phyloP scores from a whole-genome alignment of 257 asterid species.

The Echites panduratus region DNA sequence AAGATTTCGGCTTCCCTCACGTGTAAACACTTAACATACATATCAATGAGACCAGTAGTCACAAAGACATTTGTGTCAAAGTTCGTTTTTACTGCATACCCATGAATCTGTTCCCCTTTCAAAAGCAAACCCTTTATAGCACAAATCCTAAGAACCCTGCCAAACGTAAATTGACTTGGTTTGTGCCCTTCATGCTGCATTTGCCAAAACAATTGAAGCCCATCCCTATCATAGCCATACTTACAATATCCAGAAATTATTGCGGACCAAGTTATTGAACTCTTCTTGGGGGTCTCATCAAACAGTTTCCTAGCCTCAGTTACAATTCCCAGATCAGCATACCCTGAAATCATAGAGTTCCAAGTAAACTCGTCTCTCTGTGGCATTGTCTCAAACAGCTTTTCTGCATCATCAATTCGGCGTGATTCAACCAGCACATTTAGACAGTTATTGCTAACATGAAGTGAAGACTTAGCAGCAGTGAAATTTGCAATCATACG shows the following conservation, averaged over 20 bases:
- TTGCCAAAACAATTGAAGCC: conserved; percentile 48
- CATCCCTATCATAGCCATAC: conserved; percentile 50
- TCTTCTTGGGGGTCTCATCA: conserved; percentile 37
- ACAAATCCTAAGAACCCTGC: conserved; percentile 65
- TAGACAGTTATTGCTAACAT: conserved; percentile 34
- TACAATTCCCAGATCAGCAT: conserved; percentile 54
- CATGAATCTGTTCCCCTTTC: conserved; percentile 60
- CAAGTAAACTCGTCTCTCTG: conserved; percentile 59
- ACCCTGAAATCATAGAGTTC: conserved; percentile 65
- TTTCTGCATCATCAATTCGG: conserved; percentile 50
- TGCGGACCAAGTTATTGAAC: conserved; percentile 68
- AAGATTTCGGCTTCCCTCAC: conserved; percentile 55
- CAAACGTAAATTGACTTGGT: conserved; percentile 62
- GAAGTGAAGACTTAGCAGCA: conserved; percentile 12
- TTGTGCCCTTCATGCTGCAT: conserved; percentile 51
- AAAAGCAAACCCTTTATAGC: conserved; percentile 50
- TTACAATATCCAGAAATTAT: conserved; percentile 80
- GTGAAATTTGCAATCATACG: conserved; percentile 8
- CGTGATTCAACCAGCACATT: conserved; percentile 31
- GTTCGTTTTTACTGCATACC: conserved; percentile 48
- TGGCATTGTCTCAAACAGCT: conserved; percentile 67
- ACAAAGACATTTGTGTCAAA: conserved; percentile 53
- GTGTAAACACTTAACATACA: conserved; percentile 55
- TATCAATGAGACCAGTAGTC: conserved; percentile 71
- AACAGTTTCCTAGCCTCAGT: conserved; percentile 55